Percentiles rank a stretch among this genome's conserved stretches.
These are phyloP conservation scores for Seiridium cupressi DNA, from an alignment of 2,329 filamentous ascomycete species.

Conservation along the genomic window DNA sequence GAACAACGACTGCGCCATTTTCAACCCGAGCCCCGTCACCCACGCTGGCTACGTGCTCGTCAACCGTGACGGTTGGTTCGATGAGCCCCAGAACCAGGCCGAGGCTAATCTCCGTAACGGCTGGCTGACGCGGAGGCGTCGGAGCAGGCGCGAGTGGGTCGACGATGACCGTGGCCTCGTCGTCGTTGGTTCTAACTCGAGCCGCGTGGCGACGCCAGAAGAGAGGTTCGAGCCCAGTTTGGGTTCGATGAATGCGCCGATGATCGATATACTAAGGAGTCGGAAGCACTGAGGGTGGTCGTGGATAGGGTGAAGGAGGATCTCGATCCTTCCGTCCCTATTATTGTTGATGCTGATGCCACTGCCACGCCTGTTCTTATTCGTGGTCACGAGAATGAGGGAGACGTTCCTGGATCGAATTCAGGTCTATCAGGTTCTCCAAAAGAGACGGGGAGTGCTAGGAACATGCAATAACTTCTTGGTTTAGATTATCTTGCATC, in stretches of 20 bases:
- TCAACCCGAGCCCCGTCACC: neutral
- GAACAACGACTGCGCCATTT: neutral
- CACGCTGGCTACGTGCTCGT: constrained; percentile 6
- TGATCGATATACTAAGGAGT: neutral
- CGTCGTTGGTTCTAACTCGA: neutral
- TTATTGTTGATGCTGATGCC: neutral
- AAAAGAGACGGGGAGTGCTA: too few species aligned
- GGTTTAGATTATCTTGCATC: too few species aligned
- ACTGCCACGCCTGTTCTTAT: neutral
- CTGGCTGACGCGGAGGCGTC: neutral
- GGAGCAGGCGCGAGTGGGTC: neutral
- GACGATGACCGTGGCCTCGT: neutral
- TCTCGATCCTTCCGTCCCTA: neutral
- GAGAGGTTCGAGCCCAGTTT: constrained; percentile 1
- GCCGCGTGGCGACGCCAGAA: neutral
- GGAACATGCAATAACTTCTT: too few species aligned
- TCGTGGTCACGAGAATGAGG: too few species aligned
- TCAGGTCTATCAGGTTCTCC: too few species aligned
- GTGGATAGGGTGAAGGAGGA: neutral
- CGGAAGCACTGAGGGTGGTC: neutral
- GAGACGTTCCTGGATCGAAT: too few species aligned
- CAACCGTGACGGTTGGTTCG: constrained; percentile 6
- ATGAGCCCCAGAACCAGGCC: neutral
- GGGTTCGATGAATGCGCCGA: constrained; percentile 1
- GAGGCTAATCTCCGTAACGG: neutral